A percentile compares a stretch with the other conserved stretches of the same genome.
These are phyloP conservation scores for Mycena latifolia DNA, from an alignment of 768 basidiomycete genomes.

Conservation along the genomic window DNA sequence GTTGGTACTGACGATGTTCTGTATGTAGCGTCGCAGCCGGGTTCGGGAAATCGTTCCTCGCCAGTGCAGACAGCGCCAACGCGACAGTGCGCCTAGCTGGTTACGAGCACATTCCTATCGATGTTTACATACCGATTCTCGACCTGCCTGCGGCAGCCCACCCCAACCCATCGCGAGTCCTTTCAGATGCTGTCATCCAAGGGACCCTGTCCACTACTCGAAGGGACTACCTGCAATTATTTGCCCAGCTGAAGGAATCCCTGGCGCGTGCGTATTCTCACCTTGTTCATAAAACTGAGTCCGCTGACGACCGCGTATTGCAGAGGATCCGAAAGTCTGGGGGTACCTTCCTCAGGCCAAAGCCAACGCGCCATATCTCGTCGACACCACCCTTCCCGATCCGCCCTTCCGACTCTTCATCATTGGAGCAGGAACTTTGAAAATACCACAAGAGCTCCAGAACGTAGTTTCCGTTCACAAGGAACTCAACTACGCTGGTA, in stretches of 20 bases:
- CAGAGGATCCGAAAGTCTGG: constrained; percentile 51
- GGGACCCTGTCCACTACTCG: constrained; percentile 49
- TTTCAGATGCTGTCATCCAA: constrained; percentile 57
- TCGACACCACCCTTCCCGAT: constrained; percentile 41
- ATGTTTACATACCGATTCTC: constrained; percentile 51
- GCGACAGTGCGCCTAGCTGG: constrained; percentile 43
- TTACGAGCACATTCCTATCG: constrained; percentile 50
- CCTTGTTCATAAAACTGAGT: too few species aligned
- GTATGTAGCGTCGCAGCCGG: constrained; percentile 44
- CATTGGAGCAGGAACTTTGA: constrained; percentile 47
- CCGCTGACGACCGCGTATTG: neutral
- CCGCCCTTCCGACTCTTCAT: constrained; percentile 50
- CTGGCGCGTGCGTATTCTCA: constrained; percentile 42
- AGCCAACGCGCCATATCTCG: constrained; percentile 35
- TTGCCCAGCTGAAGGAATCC: constrained; percentile 48
- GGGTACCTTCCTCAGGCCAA: constrained; percentile 48
- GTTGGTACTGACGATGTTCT: neutral
- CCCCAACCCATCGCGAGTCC: constrained; percentile 32
- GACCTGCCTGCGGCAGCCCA: constrained; percentile 45
- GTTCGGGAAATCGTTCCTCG: constrained; percentile 46
- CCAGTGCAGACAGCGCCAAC: constrained; percentile 47
- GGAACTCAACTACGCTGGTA: constrained; percentile 48
- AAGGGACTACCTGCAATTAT: constrained; percentile 51
- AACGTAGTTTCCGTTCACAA: constrained; percentile 50
- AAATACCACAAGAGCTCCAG: constrained; percentile 49